Percentiles rank a stretch among this genome's conserved stretches.
Conservation (phyloP, 2,329 filamentous ascomycete species). For the Biscogniauxia marginata region DNA sequence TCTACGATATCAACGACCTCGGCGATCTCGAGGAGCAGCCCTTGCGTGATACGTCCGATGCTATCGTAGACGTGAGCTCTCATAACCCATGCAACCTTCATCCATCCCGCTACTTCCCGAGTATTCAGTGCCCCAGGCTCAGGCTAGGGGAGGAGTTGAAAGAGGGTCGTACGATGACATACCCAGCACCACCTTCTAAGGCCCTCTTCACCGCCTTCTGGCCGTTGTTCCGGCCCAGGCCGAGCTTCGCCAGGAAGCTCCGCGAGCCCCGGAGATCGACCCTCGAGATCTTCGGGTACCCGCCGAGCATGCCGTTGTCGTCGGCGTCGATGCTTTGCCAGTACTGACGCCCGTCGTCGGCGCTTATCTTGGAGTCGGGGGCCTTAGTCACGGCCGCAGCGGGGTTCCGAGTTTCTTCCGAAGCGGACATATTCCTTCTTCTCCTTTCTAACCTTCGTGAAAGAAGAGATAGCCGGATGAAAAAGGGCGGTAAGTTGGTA, state of each 20-base stretch:
- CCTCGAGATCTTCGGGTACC: constrained; percentile 61
- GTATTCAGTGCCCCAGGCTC: not conserved
- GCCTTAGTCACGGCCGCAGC: not conserved
- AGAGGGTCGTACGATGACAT: constrained; percentile 15
- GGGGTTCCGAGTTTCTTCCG: constrained; percentile 1
- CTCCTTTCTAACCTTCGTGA: not conserved
- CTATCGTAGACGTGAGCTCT: constrained; percentile 40
- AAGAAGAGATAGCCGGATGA: not conserved
- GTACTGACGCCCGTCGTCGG: constrained; percentile 41
- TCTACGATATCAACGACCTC: constrained; percentile 78
- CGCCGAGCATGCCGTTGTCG: constrained; percentile 76
- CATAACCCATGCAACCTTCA: not conserved
- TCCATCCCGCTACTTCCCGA: not conserved
- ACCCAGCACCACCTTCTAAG: constrained; percentile 44
- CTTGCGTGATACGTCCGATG: constrained; percentile 80
- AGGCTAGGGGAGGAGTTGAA: not conserved
- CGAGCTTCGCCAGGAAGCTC: constrained; percentile 69
- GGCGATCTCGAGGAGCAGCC: constrained; percentile 70
- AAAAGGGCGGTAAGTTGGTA: not conserved
- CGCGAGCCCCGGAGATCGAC: constrained; percentile 70
- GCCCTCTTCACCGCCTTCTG: constrained; percentile 27
- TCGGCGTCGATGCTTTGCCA: constrained; percentile 47
- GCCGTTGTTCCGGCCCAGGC: constrained; percentile 40
- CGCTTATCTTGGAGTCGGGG: constrained; percentile 23
- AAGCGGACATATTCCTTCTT: constrained; percentile 5